Percentiles rank a stretch among this genome's conserved stretches.
Evolutionary conservation across 495 filamentous ascomycete species (phyloP).

Genomic region (Tuber calosporum): DNA sequence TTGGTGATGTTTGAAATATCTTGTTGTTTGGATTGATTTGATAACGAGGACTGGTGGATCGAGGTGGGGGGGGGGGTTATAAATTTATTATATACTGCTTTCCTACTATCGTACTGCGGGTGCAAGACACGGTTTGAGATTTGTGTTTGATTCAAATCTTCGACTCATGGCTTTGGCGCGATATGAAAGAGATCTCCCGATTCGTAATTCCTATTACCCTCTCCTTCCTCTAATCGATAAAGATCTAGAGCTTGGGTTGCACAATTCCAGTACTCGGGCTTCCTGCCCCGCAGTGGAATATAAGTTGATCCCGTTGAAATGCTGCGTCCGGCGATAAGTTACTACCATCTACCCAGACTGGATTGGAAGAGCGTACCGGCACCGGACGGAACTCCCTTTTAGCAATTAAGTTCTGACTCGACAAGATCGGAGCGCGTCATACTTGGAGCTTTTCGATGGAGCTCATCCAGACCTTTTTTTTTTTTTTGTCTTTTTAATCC

Average conservation of each 20-base stretch:
- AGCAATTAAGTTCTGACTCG: too few relatives aligned
- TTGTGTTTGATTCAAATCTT: not conserved
- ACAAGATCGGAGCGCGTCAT: too few relatives aligned
- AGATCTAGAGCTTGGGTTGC: not conserved
- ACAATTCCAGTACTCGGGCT: not conserved
- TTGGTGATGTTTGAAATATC: not conserved
- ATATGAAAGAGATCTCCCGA: not conserved
- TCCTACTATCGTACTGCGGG: not conserved
- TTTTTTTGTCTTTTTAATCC: too few relatives aligned
- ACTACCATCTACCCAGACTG: too few relatives aligned
- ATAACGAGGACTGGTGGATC: not conserved
- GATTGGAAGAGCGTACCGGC: too few relatives aligned
- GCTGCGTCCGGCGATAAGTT: too few relatives aligned
- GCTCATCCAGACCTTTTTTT: too few relatives aligned
- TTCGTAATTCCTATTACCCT: not conserved
- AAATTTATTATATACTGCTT: not conserved
- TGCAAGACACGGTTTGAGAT: not conserved
- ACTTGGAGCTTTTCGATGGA: too few relatives aligned
- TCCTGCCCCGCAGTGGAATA: not conserved
- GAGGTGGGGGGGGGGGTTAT: not conserved
- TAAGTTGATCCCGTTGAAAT: not conserved
- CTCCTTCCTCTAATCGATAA: not conserved
- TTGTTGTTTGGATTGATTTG: not conserved
- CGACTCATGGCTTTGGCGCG: not conserved
- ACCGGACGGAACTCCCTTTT: too few relatives aligned